Evolutionary conservation across 257 asterid genomes (phyloP), one percentile per base, ranked within the genome.

Genomic region (Nicotiana benthamiana): DNA sequence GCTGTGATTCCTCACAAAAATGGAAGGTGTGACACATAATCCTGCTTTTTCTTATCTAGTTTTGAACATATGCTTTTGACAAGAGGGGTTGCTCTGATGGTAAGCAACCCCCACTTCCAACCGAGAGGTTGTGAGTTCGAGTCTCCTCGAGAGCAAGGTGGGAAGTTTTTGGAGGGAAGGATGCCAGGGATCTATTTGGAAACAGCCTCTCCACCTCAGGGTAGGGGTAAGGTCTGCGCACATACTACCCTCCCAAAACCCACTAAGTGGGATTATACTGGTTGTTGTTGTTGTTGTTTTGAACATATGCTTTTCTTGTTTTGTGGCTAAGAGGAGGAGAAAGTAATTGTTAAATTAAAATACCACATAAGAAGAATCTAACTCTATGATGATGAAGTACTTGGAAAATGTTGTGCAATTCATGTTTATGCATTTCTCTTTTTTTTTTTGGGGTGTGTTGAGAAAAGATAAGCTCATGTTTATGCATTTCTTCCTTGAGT

Each of bases 1-100:
- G 99, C 90, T 80, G 99, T 93, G 8, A 75, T 93, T 80, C 94
- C 97, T 28, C 99, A 95, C 89, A 95, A 91, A 88, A 83, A 93
- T 83, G 99, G 98, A 84, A 89, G 97, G 99, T 95, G 82, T 56
- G 87, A 66, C 75, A 61, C 20, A 5, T 79, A 52, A 8, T 20
- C 57, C 65, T 48, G 30, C 60, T 51, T 60, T 6, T 6, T 54
- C 77, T 82, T 56, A 63, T 53, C 72, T 53, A 54, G 32, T 51
- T 78, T 34, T 46, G 51, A 56, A 75, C 54, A 18, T 79, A n/a
- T 43, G 12, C 2, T 22, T 22, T 70, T 22, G n/a, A n/a, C n/a
- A n/a, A n/a, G n/a, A n/a, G n/a, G n/a, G n/a, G n/a, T n/a, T n/a
- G n/a, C n/a, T n/a, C n/a, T n/a, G n/a, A n/a, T n/a, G n/a, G n/a